Evolutionary conservation across 2,329 filamentous ascomycete species (phyloP).

Genomic region (Pezicula radicicola): DNA sequence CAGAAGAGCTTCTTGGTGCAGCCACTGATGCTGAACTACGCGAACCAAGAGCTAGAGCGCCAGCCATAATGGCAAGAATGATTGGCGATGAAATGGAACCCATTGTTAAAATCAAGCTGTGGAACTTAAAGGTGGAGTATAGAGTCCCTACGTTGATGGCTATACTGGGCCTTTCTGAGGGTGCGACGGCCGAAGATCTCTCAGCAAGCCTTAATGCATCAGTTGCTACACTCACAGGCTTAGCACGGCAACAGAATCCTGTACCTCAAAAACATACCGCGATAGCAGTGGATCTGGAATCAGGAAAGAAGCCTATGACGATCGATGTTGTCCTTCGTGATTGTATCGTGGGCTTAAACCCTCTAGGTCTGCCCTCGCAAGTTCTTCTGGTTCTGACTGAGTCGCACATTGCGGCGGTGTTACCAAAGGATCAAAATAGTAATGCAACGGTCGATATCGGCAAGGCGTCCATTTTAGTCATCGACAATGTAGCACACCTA

Average conservation of each 20-base stretch:
- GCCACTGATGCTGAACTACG: slow-evolving; percentile 25
- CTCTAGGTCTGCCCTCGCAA: slow-evolving; percentile 71
- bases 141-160: slow-evolving; percentile 81
- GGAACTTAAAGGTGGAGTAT: slow-evolving; percentile 85
- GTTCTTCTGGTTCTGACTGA: slow-evolving; percentile 76
- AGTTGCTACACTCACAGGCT: slow-evolving; percentile 71
- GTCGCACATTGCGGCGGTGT: slow-evolving; percentile 64
- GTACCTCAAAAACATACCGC: slow-evolving; percentile 5
- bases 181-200: slow-evolving; percentile 68
- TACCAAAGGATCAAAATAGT: slow-evolving; percentile 64
- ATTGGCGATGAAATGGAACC: slow-evolving; percentile 95
- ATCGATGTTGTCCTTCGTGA: slow-evolving; percentile 77
- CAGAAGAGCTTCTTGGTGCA: slow-evolving; percentile 69
- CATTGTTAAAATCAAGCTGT: slow-evolving; percentile 81
- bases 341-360: slow-evolving; percentile 82
- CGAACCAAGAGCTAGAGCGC: slow-evolving; percentile 35
- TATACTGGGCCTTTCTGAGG: slow-evolving; percentile 66
- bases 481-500: slow-evolving; percentile 65
- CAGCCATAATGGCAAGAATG: slow-evolving; percentile 82
- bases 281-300: background rate
- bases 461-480: slow-evolving; percentile 79
- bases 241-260: slow-evolving; percentile 44
- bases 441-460: slow-evolving; percentile 66
- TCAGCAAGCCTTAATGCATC: slow-evolving; percentile 75
- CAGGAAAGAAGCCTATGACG: slow-evolving; percentile 53